A percentile compares a stretch with the other conserved stretches of the same genome.
These are phyloP conservation scores for Senna siamea DNA, from an alignment of 306 rosid species.

Conservation along the genomic window DNA sequence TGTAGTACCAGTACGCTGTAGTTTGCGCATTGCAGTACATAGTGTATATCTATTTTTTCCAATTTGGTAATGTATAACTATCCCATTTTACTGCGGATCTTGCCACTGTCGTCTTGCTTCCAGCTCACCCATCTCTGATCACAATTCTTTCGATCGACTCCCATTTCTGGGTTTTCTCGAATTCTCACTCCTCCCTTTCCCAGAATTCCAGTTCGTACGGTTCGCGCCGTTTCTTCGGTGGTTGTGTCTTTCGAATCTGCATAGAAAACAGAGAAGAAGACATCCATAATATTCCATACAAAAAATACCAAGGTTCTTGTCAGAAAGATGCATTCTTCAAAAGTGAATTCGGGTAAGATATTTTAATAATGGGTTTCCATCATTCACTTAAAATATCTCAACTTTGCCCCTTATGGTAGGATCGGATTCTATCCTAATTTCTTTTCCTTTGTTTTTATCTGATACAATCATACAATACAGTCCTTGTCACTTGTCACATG, in stretches of 20 bases:
- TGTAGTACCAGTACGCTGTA: constrained; percentile 37
- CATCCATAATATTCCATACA: too few species aligned
- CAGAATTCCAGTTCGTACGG: background rate
- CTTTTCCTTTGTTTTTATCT: background rate
- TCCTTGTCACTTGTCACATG: too few species aligned
- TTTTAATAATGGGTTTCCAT: background rate
- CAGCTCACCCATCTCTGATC: background rate
- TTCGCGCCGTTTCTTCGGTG: background rate
- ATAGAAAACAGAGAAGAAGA: too few species aligned
- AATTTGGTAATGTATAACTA: constrained; percentile 5
- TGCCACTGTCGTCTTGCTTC: background rate
- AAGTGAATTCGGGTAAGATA: constrained; percentile 34
- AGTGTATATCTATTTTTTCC: too few species aligned
- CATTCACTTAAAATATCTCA: background rate
- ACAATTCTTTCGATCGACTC: background rate
- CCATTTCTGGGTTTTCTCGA: background rate
- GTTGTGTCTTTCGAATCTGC: constrained; percentile 25
- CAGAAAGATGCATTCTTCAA: constrained; percentile 35
- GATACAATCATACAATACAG: background rate
- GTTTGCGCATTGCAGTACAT: constrained; percentile 49
- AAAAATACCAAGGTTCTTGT: background rate
- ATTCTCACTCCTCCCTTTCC: too few species aligned
- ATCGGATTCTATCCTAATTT: constrained; percentile 6
- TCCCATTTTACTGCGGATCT: background rate
- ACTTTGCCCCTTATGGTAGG: background rate